Evolutionary conservation across 2,329 filamentous ascomycete genomes (phyloP), one percentile per base, ranked within the genome.

Genomic region (Cladosporium sp.): DNA sequence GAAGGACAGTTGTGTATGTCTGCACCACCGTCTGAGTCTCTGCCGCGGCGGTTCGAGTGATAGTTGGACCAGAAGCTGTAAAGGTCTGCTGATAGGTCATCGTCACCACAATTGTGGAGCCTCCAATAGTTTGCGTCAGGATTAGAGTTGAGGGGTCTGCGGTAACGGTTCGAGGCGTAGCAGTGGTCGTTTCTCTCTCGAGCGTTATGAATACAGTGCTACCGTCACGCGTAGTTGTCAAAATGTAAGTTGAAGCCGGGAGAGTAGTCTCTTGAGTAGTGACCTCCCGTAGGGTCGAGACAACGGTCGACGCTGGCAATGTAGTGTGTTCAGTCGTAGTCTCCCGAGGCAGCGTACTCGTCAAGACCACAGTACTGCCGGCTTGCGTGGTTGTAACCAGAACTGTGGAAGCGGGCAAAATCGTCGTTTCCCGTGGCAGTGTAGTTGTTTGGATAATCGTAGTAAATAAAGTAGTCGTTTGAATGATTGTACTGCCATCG

Each of bases 11-110:
- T 14, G 46, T 49, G 28, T 49, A 49, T 2, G 46, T 49, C 11
- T 49, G 46, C 7, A 49, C 28, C 3, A 49, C 38, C 4, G 46
- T 49, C 7, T 37, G 44, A 11, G 44, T 46, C 16, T 37, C 11
- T 4, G 33, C 37, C 2, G 40, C 18, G 16, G 16, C 22, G 8
- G 40, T 42, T 10, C 11, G 13, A 9, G 40, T 42, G 2, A 42
- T 22, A n/a, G 40, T 42, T 10, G 40, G 40, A 4, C 40, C 40
- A 5, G 40, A n/a, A 7, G 40, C 40, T 6, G 40, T 42, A n/a
- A 49, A 42, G 1, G 46, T 49, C 28, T 49, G 46, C 28, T 37
- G 35, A 33, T 42, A 34, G n/a, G 46, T 49, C 10, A 22, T 49
- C 19, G 46, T 49, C 1, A 42, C 16, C 11, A 38, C 4, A 2